Conservation (phyloP, 2,329 filamentous ascomycete species). For the Fusarium denticulatum region DNA sequence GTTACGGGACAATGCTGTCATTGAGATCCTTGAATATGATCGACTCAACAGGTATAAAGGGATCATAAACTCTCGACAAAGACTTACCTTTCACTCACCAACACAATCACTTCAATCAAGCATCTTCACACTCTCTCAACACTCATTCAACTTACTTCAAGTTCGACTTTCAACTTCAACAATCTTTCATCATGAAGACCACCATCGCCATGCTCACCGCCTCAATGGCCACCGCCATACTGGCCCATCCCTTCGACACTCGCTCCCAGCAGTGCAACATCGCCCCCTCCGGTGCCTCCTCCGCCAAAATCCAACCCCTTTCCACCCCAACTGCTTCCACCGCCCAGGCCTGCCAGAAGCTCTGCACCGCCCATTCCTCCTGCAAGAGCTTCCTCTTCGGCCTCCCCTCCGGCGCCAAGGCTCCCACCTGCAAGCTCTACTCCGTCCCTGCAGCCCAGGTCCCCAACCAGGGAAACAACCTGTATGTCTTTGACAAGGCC, state of each 20-base stretch:
- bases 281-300: constrained; percentile 2
- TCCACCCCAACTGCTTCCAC: background rate
- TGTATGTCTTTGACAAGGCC: constrained; percentile 9
- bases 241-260: constrained; percentile 12
- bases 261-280: constrained; percentile 29
- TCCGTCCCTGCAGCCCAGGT: background rate
- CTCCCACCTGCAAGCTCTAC: constrained; percentile 6
- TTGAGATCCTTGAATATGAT: background rate
- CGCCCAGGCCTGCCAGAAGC: background rate
- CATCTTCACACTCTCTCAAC: background rate
- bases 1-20: too few species aligned
- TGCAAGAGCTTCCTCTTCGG: constrained; percentile 21
- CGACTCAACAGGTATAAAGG: background rate
- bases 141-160: background rate
- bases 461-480: background rate
- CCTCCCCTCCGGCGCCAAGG: background rate
- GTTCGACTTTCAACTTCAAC: background rate
- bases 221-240: constrained; percentile 20
- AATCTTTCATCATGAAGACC: constrained; percentile 28
- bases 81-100: background rate
- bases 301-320: constrained; percentile 4
- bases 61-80: background rate
- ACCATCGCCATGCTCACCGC: constrained; percentile 20
- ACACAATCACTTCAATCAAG: background rate
- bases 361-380: background rate